Evolutionary conservation across 108 stramenopile species (phyloP).

Genomic region (Mayamaea pseudoterrestris): DNA sequence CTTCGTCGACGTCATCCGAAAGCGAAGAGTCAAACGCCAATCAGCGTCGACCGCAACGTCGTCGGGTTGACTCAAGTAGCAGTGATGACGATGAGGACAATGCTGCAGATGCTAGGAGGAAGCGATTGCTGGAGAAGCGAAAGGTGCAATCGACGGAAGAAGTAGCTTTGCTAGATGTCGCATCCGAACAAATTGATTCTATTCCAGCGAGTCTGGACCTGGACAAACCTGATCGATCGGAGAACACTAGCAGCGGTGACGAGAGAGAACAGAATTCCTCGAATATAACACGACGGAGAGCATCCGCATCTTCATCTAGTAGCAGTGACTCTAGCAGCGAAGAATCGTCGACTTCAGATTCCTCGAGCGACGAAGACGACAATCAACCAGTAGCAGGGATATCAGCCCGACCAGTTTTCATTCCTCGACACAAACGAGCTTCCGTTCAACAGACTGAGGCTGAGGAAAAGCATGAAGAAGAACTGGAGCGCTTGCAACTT

Average conservation of each 20-base stretch:
- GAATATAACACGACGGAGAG: no score
- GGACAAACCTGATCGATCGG: no score
- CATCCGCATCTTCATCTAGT: no score
- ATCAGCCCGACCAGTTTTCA: constrained; percentile 54
- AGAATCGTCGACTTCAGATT: not conserved
- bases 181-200: no score
- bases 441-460: constrained; percentile 23
- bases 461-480: constrained; percentile 36
- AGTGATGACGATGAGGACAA: not conserved
- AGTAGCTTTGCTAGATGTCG: no score
- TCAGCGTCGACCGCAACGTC: no score
- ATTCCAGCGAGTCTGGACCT: no score
- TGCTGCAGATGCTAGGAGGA: constrained; percentile 4
- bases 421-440: constrained; percentile 61
- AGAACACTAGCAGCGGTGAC: no score
- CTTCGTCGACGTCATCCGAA: not conserved
- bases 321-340: not conserved
- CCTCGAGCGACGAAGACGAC: constrained; percentile 9
- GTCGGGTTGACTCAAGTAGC: not conserved
- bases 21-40: no score
- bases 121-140: constrained; percentile 3
- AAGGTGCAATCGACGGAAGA: no score
- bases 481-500: constrained; percentile 19
- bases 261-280: no score
- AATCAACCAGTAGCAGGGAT: no score